Conservation (phyloP, 2,329 filamentous ascomycete species). For the Phaeosphaeriaceae sp. region DNA sequence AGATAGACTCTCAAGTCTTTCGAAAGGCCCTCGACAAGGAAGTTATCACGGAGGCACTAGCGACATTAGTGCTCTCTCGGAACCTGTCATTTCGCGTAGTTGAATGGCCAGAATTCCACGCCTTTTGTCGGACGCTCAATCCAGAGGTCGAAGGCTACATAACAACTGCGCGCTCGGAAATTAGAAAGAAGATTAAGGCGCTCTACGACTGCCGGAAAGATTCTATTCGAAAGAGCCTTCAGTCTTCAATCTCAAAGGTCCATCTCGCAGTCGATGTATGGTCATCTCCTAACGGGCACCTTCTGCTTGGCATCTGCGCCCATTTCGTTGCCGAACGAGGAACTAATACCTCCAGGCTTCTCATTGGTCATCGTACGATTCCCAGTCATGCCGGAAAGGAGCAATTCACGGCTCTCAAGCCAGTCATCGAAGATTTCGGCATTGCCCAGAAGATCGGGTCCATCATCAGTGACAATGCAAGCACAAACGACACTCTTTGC, state of each 20-base stretch:
- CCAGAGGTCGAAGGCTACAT: conserved; percentile 3
- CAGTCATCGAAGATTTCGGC: conserved; percentile 7
- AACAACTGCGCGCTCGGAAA: conserved; percentile 1
- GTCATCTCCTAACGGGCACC: conserved; percentile 2
- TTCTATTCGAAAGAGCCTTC: conserved; percentile 4
- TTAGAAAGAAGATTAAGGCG: conserved; percentile 5
- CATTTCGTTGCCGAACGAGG: not conserved
- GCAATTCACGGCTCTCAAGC: conserved; percentile 6
- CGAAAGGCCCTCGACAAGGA: conserved; percentile 3
- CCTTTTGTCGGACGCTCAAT: conserved; percentile 1
- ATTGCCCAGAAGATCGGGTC: conserved; percentile 7
- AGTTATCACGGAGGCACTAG: conserved; percentile 3
- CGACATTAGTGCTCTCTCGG: not conserved
- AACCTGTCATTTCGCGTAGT: conserved; percentile 3
- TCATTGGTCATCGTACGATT: conserved; percentile 3
- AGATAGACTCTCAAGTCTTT: conserved; percentile 6
- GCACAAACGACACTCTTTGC: conserved; percentile 3
- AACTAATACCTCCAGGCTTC: not conserved
- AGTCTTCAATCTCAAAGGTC: conserved; percentile 5
- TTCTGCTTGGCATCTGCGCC: conserved; percentile 8
- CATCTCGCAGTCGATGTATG: conserved; percentile 2
- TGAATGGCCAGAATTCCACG: conserved; percentile 1
- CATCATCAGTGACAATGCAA: no score
- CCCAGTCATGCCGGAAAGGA: not conserved
- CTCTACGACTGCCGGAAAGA: conserved; percentile 2